Conservation (phyloP, 2,329 filamentous ascomycete species). For the Xylaria sp. region DNA sequence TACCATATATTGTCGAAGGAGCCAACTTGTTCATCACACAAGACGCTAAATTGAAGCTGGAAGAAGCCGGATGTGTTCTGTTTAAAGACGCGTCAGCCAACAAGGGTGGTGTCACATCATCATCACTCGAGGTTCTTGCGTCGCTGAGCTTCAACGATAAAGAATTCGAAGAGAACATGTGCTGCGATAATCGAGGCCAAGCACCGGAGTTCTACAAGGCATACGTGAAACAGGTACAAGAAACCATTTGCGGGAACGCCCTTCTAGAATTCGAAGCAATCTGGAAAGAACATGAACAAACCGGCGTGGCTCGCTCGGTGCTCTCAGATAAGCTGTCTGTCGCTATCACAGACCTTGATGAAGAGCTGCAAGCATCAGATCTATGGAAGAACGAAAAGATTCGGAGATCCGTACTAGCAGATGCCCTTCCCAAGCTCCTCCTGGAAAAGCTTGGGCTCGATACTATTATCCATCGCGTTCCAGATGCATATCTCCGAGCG, state of each 20-base stretch:
- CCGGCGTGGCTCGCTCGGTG: slow-evolving; percentile 81
- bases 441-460: slow-evolving; percentile 91
- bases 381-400: slow-evolving; percentile 87
- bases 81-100: slow-evolving; percentile 99
- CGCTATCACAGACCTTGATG: slow-evolving; percentile 95
- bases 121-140: slow-evolving; percentile 93
- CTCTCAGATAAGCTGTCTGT: slow-evolving; percentile 90
- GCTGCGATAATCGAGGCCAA: slow-evolving; percentile 75
- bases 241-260: slow-evolving; percentile 90
- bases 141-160: slow-evolving; percentile 93
- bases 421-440: slow-evolving; percentile 86
- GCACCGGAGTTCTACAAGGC: slow-evolving; percentile 90
- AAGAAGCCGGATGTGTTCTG: slow-evolving; percentile 92
- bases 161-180: slow-evolving; percentile 94
- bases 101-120: slow-evolving; percentile 98
- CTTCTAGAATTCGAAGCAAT: slow-evolving; percentile 96
- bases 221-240: slow-evolving; percentile 92
- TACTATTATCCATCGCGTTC: slow-evolving; percentile 85
- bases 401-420: slow-evolving; percentile 78
- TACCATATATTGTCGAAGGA: slow-evolving; percentile 97
- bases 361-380: slow-evolving; percentile 93
- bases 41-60: slow-evolving; percentile 93
- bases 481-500: slow-evolving; percentile 88
- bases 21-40: slow-evolving; percentile 99
- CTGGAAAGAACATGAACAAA: slow-evolving; percentile 91